Evolutionary conservation across 306 rosid species (phyloP).

Genomic region (Urtica urens): DNA sequence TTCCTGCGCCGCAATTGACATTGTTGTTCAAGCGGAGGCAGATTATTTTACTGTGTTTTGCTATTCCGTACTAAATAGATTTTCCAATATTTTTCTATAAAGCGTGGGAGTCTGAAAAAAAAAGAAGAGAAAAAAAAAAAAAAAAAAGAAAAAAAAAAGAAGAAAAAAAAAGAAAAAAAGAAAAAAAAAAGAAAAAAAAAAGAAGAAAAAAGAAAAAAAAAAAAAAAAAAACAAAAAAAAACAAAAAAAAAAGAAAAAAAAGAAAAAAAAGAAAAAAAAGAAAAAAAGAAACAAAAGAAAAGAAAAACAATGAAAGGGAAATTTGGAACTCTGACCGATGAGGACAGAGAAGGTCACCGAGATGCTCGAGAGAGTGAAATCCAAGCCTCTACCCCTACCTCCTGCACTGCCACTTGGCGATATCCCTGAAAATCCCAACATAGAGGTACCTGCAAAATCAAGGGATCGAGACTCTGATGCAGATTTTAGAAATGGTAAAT

Average conservation of each 20-base stretch:
- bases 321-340: slow-evolving; percentile 75
- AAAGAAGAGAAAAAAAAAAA: no score
- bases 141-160: no score
- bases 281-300: slow-evolving; percentile 35
- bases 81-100: no score
- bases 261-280: slow-evolving; percentile 33
- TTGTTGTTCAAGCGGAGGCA: no score
- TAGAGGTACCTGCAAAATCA: slow-evolving; percentile 46
- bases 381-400: slow-evolving; percentile 71
- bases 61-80: no score
- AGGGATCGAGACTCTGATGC: slow-evolving; percentile 69
- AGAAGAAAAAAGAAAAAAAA: slow-evolving; percentile 50
- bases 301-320: slow-evolving; percentile 43
- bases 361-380: slow-evolving; percentile 73
- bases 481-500: slow-evolving; percentile 55
- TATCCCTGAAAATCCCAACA: slow-evolving; percentile 31
- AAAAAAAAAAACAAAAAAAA: slow-evolving; percentile 47
- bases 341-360: slow-evolving; percentile 71
- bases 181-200: no score
- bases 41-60: no score
- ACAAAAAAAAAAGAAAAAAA: slow-evolving; percentile 34
- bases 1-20: no score
- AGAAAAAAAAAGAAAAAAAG: no score
- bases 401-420: slow-evolving; percentile 52
- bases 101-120: no score